A percentile compares a stretch with the other conserved stretches of the same genome.
These are phyloP conservation scores for Phytophthora sp. DNA, from an alignment of 352 stramenopile genomes.

Conservation along the genomic window DNA sequence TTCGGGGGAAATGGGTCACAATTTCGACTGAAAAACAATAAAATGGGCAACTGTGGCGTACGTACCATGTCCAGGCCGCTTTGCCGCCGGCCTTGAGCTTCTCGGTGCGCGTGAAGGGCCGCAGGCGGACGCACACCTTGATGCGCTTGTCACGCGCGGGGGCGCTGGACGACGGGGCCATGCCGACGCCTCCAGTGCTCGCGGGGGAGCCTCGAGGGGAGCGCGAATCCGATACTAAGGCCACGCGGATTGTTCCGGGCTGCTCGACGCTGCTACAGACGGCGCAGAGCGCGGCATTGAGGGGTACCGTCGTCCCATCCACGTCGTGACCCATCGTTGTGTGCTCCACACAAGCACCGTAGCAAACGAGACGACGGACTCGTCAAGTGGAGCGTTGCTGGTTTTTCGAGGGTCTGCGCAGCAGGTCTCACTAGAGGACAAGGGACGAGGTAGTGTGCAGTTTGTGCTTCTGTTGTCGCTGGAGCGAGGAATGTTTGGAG, in stretches of 20 bases:
- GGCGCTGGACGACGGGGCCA: slow-evolving; percentile 32
- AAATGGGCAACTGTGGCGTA: not conserved
- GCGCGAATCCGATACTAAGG: slow-evolving; percentile 39
- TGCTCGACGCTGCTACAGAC: slow-evolving; percentile 34
- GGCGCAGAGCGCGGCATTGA: slow-evolving; percentile 40
- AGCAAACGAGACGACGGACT: slow-evolving; percentile 27
- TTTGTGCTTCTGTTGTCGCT: slow-evolving; percentile 5
- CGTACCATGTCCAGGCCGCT: slow-evolving; percentile 82
- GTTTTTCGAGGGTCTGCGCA: not conserved
- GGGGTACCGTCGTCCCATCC: slow-evolving; percentile 42
- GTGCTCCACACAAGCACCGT: slow-evolving; percentile 38
- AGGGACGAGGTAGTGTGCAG: not conserved
- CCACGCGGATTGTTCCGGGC: slow-evolving; percentile 28
- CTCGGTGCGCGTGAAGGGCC: slow-evolving; percentile 80
- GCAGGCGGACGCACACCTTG: slow-evolving; percentile 79
- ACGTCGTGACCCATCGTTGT: slow-evolving; percentile 38
- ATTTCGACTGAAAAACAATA: too few relatives aligned
- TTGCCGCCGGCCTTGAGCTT: slow-evolving; percentile 71
- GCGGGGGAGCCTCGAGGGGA: slow-evolving; percentile 12
- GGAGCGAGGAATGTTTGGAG: not conserved
- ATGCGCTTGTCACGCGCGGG: slow-evolving; percentile 66
- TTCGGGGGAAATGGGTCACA: slow-evolving; percentile 6
- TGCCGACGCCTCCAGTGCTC: slow-evolving; percentile 15
- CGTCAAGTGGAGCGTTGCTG: slow-evolving; percentile 12
- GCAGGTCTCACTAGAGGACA: not conserved